Base-by-base conservation (phyloP, 805 yeast genomes). In the Saccharomycopsis selenospora region DNA sequence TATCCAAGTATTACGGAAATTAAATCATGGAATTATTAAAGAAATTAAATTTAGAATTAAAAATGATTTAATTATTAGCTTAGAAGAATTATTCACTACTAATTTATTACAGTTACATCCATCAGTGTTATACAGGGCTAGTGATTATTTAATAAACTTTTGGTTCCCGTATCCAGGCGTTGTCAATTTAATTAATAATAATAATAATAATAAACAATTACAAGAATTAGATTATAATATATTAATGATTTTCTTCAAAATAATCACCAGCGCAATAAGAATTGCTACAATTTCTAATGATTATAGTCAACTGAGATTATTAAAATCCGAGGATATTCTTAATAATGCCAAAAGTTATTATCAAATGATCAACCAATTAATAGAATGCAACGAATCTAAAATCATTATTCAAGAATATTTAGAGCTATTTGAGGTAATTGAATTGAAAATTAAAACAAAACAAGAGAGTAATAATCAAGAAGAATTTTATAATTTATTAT, bases 351-450 rank as follows among this genome's bases (percentile, higher is more conserved):
- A 10, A 20, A 20, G 17, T 14, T 33, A 33, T 10, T 33, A 33
- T 33, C 6, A 10, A 33, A 17, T 33, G 17, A 7, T 33, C 18
- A 14, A 33, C 18, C 6, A 10, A 6, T 33, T 33, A 4, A 20
- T 10, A 7, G 4, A 6, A 14, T 33, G 20, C 18, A 20, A 33
- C 7, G 38, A 33, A 14, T 14, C 38, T 17, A 33, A 33, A 33
- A 33, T 33, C 38, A 33, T 33, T 20, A 33, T 33, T 33, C 38
- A 33, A 6, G 38, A 33, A 6, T 33, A 33, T 14, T 33, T 33
- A 20, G 38, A 20, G 38, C 38, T 33, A 33, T 33, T 33, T 33
- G 38, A 33, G 17, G 38, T 33, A 33, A 14, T 33, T 14, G 38
- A 33, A 20, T 14, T 6, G 17, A 33, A 33, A 20, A 14, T 33